Conservation (phyloP, 2,329 filamentous ascomycete genomes). For the Emergomyces africanus region DNA sequence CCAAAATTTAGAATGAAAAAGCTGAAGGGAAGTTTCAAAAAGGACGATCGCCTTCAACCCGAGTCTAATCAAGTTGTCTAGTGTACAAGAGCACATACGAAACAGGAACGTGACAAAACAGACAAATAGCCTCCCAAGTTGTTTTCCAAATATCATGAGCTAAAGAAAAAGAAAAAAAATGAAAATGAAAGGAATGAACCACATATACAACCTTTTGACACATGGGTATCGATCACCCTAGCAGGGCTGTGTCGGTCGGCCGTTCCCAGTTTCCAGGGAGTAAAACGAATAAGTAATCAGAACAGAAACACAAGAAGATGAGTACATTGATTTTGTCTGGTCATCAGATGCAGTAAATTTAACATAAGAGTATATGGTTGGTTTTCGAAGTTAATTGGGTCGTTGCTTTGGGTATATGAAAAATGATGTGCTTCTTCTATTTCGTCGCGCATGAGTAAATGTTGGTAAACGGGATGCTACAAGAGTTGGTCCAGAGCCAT, state of each 20-base stretch:
- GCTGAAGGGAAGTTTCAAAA: not conserved
- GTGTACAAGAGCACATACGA: not conserved
- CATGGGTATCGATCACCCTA: not conserved
- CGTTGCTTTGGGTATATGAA: not conserved
- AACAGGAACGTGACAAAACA: not conserved
- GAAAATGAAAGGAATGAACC: not conserved
- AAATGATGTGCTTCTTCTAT: not conserved
- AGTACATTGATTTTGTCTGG: not conserved
- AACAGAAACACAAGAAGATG: not conserved
- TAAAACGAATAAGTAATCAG: not conserved
- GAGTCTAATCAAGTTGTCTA: not conserved
- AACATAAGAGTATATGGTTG: not conserved
- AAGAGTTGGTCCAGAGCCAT: conserved; percentile 21
- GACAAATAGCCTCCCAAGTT: not conserved
- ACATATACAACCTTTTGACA: not conserved
- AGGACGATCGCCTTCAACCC: not conserved
- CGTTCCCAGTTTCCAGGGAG: not conserved
- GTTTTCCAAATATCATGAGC: not conserved
- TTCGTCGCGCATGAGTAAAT: too few species aligned
- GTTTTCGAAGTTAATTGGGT: not conserved
- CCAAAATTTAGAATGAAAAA: too few species aligned
- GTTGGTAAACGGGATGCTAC: conserved; percentile 63
- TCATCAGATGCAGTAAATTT: not conserved
- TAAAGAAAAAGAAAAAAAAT: not conserved
- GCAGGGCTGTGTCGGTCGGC: not conserved